Conservation (phyloP, 805 yeast genomes). For the Candida arabinofermentans region DNA sequence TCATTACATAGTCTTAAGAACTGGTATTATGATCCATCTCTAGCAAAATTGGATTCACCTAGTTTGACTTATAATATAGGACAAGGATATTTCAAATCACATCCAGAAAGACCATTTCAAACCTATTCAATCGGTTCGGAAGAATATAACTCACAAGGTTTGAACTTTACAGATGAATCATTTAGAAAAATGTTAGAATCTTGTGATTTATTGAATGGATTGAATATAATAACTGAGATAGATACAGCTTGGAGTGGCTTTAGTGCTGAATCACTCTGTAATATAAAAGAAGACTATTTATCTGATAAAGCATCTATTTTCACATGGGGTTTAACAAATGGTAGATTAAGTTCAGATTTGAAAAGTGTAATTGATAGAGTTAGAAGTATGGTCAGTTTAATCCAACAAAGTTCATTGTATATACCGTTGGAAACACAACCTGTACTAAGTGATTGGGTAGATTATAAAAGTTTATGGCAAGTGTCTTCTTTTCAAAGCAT, state of each 20-base stretch:
- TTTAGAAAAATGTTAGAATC: conserved; percentile 66
- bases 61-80: too few species aligned
- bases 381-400: conserved; percentile 40
- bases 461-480: conserved; percentile 40
- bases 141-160: conserved; percentile 42
- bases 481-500: conserved; percentile 34
- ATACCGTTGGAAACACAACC: conserved; percentile 44
- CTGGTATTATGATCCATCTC: conserved; percentile 52
- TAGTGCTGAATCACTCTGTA: conserved; percentile 45
- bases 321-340: conserved; percentile 39
- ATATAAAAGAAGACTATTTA: conserved; percentile 65
- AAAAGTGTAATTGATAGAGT: conserved; percentile 36
- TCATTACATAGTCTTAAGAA: conserved; percentile 49
- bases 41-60: too few species aligned
- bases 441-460: conserved; percentile 19
- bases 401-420: conserved; percentile 47
- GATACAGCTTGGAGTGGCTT: conserved; percentile 88
- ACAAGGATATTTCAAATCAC: conserved; percentile 19
- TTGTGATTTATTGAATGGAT: conserved; percentile 70
- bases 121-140: conserved; percentile 51
- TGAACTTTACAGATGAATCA: conserved; percentile 46
- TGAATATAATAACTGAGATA: conserved; percentile 64
- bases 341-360: background rate
- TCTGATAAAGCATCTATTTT: conserved; percentile 40
- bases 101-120: conserved; percentile 38